Percentiles rank a stretch among this genome's conserved stretches.
phyloP scores from a whole-genome alignment of 2,329 filamentous ascomycete genomes.

The Aphanocladium album region DNA sequence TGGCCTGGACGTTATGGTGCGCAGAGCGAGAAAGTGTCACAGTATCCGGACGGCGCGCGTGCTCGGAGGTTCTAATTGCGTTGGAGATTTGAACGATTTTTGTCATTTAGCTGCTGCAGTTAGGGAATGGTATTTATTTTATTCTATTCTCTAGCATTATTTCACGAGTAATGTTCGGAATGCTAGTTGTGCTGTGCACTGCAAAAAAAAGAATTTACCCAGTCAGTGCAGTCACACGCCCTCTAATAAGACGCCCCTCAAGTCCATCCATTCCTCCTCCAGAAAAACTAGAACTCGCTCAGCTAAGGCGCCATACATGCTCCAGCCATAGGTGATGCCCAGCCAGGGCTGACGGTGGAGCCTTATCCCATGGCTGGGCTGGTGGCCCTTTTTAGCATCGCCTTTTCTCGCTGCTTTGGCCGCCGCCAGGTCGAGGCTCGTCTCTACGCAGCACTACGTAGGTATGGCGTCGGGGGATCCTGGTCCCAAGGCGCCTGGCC shows the following conservation, averaged over 20 bases:
- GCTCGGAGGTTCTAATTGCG: too few relatives aligned
- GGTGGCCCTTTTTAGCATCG: background rate
- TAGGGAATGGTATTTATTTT: background rate
- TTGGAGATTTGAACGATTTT: too few relatives aligned
- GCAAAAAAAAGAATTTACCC: too few relatives aligned
- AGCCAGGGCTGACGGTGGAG: conserved; percentile 12
- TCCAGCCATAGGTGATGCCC: background rate
- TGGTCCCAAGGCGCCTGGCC: background rate
- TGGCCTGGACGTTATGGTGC: background rate
- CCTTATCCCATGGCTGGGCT: background rate
- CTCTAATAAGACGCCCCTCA: too few relatives aligned
- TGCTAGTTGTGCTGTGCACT: too few relatives aligned
- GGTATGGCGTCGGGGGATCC: background rate
- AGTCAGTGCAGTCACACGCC: too few relatives aligned
- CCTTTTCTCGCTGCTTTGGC: background rate
- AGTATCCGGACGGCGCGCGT: too few relatives aligned
- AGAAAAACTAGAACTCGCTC: background rate
- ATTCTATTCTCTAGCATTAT: too few relatives aligned
- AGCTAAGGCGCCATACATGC: conserved; percentile 7
- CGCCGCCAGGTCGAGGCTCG: background rate
- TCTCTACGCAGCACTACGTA: background rate
- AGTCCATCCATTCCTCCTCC: background rate
- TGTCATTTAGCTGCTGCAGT: too few relatives aligned
- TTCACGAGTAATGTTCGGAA: background rate
- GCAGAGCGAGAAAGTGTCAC: too few relatives aligned